Evolutionary conservation across 2,329 filamentous ascomycete species (phyloP).

Genomic region (Periconia macrospinosa): DNA sequence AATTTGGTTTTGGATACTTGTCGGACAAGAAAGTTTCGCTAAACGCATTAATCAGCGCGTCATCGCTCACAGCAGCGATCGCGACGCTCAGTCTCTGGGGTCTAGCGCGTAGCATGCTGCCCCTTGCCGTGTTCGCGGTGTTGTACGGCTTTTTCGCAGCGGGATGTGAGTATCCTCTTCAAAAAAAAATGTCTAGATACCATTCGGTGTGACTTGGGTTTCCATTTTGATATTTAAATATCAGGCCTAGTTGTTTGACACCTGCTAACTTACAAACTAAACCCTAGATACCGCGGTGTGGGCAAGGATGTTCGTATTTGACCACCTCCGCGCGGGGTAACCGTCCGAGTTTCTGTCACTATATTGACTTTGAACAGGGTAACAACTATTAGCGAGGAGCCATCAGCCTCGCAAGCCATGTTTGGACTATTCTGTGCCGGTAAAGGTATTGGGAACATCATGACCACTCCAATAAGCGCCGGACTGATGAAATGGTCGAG

Average conservation of each 20-base stretch:
- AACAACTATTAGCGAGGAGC: slow-evolving; percentile 36
- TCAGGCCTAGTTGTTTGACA: too few species aligned
- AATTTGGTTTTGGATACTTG: slow-evolving; percentile 38
- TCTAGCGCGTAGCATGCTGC: slow-evolving; percentile 38
- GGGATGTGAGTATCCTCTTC: slow-evolving; percentile 16
- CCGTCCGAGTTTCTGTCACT: background rate
- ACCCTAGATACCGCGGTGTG: slow-evolving; percentile 37
- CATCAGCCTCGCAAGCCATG: slow-evolving; percentile 41
- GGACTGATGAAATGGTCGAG: slow-evolving; percentile 24
- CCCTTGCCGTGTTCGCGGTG: slow-evolving; percentile 42
- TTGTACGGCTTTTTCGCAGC: slow-evolving; percentile 45
- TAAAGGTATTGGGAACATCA: slow-evolving; percentile 52
- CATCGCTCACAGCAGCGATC: slow-evolving; percentile 28
- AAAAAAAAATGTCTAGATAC: background rate
- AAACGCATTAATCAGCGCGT: slow-evolving; percentile 33
- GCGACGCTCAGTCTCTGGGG: slow-evolving; percentile 47
- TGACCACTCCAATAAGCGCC: slow-evolving; percentile 52
- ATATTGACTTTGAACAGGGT: slow-evolving; percentile 10
- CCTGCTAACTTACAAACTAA: too few species aligned
- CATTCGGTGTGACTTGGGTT: too few species aligned
- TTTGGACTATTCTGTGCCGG: slow-evolving; percentile 50
- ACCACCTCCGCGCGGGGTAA: too few species aligned
- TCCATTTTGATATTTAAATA: too few species aligned
- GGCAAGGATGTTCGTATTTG: slow-evolving; percentile 36
- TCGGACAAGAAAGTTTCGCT: slow-evolving; percentile 39